A percentile compares a stretch with the other conserved stretches of the same genome.
Evolutionary conservation across 2,329 filamentous ascomycete species (phyloP).

Genomic region (Chalaropsis thielavioides): DNA sequence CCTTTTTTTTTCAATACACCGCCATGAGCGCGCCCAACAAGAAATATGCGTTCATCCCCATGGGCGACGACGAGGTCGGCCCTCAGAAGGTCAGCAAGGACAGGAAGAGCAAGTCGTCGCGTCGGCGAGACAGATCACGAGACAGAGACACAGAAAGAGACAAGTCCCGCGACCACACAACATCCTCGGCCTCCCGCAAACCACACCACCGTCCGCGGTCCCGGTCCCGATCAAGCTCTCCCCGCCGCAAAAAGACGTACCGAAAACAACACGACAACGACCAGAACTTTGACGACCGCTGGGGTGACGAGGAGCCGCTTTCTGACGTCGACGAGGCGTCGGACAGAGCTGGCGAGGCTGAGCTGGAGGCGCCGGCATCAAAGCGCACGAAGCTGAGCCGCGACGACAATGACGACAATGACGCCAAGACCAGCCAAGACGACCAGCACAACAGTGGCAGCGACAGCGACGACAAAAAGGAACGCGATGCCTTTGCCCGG

Average conservation of each 20-base stretch:
- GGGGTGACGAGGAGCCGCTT: conserved; percentile 60
- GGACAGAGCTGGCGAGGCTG: conserved; percentile 32
- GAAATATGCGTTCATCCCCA: conserved; percentile 52
- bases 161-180: neutral
- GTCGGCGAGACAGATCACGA: conserved; percentile 9
- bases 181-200: neutral
- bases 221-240: conserved; percentile 24
- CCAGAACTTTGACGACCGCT: conserved; percentile 55
- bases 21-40: conserved; percentile 35
- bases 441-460: neutral
- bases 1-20: neutral
- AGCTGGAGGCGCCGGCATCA: conserved; percentile 53
- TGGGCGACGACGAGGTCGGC: conserved; percentile 49
- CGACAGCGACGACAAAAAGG: conserved; percentile 43
- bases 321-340: conserved; percentile 29
- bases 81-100: conserved; percentile 13
- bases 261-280: conserved; percentile 29
- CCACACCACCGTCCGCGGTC: neutral
- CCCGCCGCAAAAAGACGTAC: conserved; percentile 30
- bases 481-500: conserved; percentile 68
- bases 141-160: neutral
- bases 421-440: neutral
- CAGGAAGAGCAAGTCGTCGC: conserved; percentile 7
- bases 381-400: conserved; percentile 52
- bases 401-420: conserved; percentile 31